A percentile compares a stretch with the other conserved stretches of the same genome.
Evolutionary conservation across 805 yeast genomes (phyloP).

Genomic region (Zygoascus flipseniorum): DNA sequence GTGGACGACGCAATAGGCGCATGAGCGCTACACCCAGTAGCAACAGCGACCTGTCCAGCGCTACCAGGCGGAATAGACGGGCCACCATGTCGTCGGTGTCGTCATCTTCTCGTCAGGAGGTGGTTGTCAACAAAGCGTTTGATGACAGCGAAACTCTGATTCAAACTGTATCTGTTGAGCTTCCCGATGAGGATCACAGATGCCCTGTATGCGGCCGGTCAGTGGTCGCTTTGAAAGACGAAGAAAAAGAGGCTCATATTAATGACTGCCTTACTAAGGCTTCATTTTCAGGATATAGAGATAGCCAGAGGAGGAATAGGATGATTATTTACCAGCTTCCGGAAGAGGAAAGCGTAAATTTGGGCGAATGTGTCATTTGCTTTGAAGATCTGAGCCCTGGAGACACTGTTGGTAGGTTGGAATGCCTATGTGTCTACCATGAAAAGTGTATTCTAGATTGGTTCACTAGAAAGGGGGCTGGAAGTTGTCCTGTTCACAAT

Average conservation of each 20-base stretch:
- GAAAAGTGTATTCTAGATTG: constrained; percentile 84
- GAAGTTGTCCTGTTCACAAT: constrained; percentile 81
- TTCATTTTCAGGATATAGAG: constrained; percentile 50
- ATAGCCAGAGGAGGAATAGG: constrained; percentile 46
- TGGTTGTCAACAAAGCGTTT: background rate
- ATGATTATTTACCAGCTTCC: constrained; percentile 67
- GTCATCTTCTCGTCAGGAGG: background rate
- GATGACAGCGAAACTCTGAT: constrained; percentile 14
- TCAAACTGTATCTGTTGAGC: constrained; percentile 12
- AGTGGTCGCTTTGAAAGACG: constrained; percentile 21
- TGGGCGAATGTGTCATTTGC: constrained; percentile 85
- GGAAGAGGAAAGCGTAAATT: constrained; percentile 24
- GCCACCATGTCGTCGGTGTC: constrained; percentile 1
- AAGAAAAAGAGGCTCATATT: constrained; percentile 56
- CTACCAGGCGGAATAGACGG: background rate
- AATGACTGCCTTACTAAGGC: constrained; percentile 52
- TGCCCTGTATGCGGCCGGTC: constrained; percentile 33
- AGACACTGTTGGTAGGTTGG: constrained; percentile 83
- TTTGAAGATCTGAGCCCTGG: constrained; percentile 82
- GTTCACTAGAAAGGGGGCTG: constrained; percentile 79
- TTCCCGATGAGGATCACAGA: constrained; percentile 23
- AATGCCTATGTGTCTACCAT: constrained; percentile 91
- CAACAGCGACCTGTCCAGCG: background rate
- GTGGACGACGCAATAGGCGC: background rate
- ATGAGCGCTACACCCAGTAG: background rate